A percentile compares a stretch with the other conserved stretches of the same genome.
Conservation (phyloP, 2,329 filamentous ascomycete genomes). For the Teratosphaeriaceae sp. region DNA sequence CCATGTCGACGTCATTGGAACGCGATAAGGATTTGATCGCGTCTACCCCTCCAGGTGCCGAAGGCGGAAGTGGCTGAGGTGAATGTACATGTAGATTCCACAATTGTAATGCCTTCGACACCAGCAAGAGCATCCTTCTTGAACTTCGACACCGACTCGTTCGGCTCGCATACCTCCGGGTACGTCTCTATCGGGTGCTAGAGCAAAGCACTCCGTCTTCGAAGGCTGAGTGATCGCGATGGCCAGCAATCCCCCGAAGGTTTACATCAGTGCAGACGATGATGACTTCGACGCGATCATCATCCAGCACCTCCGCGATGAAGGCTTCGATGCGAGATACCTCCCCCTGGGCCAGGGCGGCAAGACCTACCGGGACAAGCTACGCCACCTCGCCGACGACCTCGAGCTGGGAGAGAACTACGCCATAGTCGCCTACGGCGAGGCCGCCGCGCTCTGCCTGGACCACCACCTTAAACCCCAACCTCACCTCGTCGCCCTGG, state of each 20-base stretch:
- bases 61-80: no score
- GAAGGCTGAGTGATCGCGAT: no score
- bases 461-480: constrained; percentile 35
- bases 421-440: constrained; percentile 32
- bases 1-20: no score
- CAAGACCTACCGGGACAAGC: constrained; percentile 26
- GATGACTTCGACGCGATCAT: constrained; percentile 32
- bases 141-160: constrained; percentile 20
- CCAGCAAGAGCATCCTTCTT: constrained; percentile 16
- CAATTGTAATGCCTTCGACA: no score
- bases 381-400: constrained; percentile 33
- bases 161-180: constrained; percentile 1
- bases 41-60: no score
- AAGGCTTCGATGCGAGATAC: constrained; percentile 37
- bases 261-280: constrained; percentile 34
- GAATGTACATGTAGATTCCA: no score
- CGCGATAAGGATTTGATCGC: no score
- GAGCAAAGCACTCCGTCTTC: constrained; percentile 1
- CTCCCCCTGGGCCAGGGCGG: constrained; percentile 24
- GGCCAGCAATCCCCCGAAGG: constrained; percentile 20
- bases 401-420: constrained; percentile 29
- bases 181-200: neutral
- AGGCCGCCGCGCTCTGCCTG: constrained; percentile 35
- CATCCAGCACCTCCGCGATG: constrained; percentile 34
- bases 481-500: constrained; percentile 33